Evolutionary conservation across 169 alveolate species (phyloP), one percentile per base, ranked within the genome.

Genomic region (Plasmodium knowlesi): DNA sequence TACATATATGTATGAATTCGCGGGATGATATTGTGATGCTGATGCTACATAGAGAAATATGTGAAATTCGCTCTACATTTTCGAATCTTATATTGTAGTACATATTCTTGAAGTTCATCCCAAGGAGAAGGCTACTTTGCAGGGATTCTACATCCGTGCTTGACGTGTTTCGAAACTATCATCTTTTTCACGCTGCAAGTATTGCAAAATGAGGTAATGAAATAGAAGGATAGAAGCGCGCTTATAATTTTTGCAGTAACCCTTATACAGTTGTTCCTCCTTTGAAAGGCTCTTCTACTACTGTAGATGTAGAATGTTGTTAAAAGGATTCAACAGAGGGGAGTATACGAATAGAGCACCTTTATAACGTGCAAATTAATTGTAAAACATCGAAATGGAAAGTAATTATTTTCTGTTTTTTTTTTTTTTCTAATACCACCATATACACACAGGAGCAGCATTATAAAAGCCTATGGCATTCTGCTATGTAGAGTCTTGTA

Each of bases 381-480:
- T n/a, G 22, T 34, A 32, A 74, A 74, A 22, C 5, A 5, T 34
- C 16, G 72, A 79, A 81, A 43, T 37, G 39, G 30, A 50, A 30
- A 19, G 19, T 34, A 70, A 74, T n/a, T 76, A 3, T 72, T 78
- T 39, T 88, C n/a, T 57, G 78, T 78, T 30, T 83, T 83, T 16
- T 5, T n/a, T 39, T 25, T 67, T 19, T 25, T 67, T 19, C 41
- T 19, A 67, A 67, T 25, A 5, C 1, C 76, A 2, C 54, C 83
- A 16, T 16, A 30, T 57, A 6, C 34, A 19, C 22, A 34, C 54
- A 88, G 94, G 16, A 46, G 14, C 39, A n/a, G 10, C 32, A 78
- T 72, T 25, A 43, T 76, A 78, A 76, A 43, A 46, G 89, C 94
- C 25, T 88, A 72, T 28, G 94, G 94, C 10, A 22, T 88, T 22